These are phyloP conservation scores for Scytalidium lignicola DNA, from an alignment of 2,329 filamentous ascomycete species.

Conservation along the genomic window DNA sequence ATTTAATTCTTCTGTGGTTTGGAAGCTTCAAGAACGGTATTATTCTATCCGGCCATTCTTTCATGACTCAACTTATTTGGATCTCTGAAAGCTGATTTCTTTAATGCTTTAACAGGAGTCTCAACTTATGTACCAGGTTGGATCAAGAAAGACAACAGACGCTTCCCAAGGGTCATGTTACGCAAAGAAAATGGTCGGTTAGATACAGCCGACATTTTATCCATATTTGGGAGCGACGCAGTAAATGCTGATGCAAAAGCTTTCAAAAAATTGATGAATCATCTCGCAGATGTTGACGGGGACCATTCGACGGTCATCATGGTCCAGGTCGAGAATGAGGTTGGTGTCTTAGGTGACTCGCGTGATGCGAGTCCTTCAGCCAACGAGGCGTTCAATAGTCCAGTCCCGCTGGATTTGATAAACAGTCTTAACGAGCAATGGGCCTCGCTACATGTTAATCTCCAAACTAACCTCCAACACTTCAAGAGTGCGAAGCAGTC, in stretches of 20 bases:
- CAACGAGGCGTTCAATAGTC: constrained; percentile 33
- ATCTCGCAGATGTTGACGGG: constrained; percentile 38
- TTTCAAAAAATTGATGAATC: constrained; percentile 32
- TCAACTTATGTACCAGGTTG: constrained; percentile 34
- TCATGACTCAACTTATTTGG: neutral
- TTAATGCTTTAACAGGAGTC: too few relatives aligned
- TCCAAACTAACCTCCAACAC: constrained; percentile 8
- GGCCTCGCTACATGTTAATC: constrained; percentile 20
- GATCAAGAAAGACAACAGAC: constrained; percentile 30
- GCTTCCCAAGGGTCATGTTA: constrained; percentile 27
- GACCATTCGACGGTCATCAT: constrained; percentile 46
- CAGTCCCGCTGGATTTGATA: constrained; percentile 32
- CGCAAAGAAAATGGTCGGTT: constrained; percentile 20
- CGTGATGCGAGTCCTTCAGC: constrained; percentile 39
- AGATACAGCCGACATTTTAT: constrained; percentile 29
- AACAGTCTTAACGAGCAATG: constrained; percentile 24
- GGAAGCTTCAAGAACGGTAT: constrained; percentile 42
- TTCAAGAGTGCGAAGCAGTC: constrained; percentile 3
- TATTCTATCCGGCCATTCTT: neutral
- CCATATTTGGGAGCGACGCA: constrained; percentile 31
- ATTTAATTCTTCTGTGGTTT: constrained; percentile 41
- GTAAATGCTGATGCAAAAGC: constrained; percentile 33
- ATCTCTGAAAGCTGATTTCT: too few relatives aligned
- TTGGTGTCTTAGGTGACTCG: constrained; percentile 46
- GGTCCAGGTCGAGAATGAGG: constrained; percentile 55